phyloP scores from a whole-genome alignment of 192 early-diverging fungal species.

The Lobosporangium transversale region DNA sequence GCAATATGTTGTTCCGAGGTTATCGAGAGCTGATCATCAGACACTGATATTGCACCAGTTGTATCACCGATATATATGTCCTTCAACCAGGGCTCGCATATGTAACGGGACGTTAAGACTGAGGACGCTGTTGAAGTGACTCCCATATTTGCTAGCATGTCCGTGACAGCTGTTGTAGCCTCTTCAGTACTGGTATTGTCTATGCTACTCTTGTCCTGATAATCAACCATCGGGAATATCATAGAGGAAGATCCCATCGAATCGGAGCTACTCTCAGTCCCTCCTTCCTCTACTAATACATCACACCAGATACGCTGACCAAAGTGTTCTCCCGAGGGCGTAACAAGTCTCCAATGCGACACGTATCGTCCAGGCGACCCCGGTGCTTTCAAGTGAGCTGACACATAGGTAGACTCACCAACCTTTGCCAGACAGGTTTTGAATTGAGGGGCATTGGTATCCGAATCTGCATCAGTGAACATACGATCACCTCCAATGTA shows the following conservation, averaged over 20 bases:
- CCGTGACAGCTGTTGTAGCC: background rate
- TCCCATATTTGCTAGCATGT: background rate
- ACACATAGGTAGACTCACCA: conserved; percentile 63
- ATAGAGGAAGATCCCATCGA: conserved; percentile 52
- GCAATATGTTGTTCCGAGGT: conserved; percentile 14
- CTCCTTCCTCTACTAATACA: conserved; percentile 63
- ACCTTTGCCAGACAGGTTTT: conserved; percentile 59
- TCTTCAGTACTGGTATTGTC: background rate
- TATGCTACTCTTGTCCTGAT: conserved; percentile 14
- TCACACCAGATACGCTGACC: conserved; percentile 76
- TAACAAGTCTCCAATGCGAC: conserved; percentile 70
- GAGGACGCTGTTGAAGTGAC: background rate
- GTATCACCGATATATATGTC: background rate
- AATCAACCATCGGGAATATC: conserved; percentile 56
- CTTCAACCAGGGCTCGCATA: background rate
- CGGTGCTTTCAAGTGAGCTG: conserved; percentile 74
- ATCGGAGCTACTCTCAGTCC: conserved; percentile 43
- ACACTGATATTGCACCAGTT: background rate
- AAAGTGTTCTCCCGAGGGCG: conserved; percentile 68
- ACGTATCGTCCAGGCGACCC: conserved; percentile 64
- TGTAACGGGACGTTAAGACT: background rate
- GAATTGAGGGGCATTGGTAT: conserved; percentile 39
- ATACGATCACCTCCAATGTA: conserved; percentile 65
- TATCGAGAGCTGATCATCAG: conserved; percentile 35
- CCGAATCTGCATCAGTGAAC: conserved; percentile 51